These are phyloP conservation scores for Balamuthia mandrillaris DNA, from an alignment of 208 protist species.

Conservation along the genomic window DNA sequence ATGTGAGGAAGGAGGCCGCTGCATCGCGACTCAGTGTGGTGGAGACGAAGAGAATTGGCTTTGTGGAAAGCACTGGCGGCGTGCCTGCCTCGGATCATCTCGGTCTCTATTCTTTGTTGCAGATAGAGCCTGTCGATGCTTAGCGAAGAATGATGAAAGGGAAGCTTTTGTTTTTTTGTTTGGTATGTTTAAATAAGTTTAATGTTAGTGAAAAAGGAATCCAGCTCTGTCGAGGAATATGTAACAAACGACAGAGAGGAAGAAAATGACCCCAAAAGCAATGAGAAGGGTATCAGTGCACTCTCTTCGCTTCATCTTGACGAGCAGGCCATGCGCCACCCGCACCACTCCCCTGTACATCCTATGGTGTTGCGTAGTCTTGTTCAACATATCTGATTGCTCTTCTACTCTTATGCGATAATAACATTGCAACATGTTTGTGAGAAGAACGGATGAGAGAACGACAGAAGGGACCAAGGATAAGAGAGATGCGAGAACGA, in stretches of 20 bases:
- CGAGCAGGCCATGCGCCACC: background rate
- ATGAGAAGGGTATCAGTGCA: conserved; percentile 4
- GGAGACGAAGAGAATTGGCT: too few relatives aligned
- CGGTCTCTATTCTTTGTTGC: too few relatives aligned
- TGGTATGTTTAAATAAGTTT: too few relatives aligned
- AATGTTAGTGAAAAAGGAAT: too few relatives aligned
- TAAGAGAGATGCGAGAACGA: background rate
- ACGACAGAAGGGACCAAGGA: background rate
- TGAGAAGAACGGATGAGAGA: too few relatives aligned
- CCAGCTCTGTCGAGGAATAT: background rate
- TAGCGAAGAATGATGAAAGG: too few relatives aligned
- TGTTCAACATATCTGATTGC: background rate
- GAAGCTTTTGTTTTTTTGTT: too few relatives aligned
- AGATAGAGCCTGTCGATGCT: too few relatives aligned
- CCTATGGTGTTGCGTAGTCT: background rate
- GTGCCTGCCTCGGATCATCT: too few relatives aligned
- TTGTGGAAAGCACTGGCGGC: too few relatives aligned
- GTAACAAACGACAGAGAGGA: background rate
- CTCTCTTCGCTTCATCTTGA: background rate
- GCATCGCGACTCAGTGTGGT: too few relatives aligned
- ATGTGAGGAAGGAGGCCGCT: too few relatives aligned
- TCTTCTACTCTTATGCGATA: background rate
- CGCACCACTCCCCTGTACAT: background rate
- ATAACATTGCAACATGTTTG: background rate
- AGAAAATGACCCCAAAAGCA: background rate